Conservation (phyloP, 495 filamentous ascomycete genomes). For the Penicillium bovifimosum region DNA sequence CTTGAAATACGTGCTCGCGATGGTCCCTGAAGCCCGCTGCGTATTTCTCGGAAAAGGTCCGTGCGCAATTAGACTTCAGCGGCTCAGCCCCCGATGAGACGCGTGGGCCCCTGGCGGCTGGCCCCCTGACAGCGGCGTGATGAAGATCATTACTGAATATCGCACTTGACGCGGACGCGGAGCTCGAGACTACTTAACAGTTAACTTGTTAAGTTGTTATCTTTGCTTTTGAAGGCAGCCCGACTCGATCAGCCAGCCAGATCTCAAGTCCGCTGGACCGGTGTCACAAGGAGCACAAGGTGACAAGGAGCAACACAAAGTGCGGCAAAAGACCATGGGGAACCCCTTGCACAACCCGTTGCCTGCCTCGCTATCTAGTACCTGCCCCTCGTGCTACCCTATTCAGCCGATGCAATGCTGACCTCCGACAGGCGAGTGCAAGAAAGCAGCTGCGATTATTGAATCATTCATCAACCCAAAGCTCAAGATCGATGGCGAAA, state of each 20-base stretch:
- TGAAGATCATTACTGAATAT: no score
- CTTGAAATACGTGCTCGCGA: no score
- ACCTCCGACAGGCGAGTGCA: constrained; percentile 60
- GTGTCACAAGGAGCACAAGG: no score
- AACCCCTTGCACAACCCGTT: constrained; percentile 47
- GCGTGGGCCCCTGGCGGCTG: no score
- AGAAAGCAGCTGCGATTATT: constrained; percentile 78
- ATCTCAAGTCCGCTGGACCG: neutral
- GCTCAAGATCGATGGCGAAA: constrained; percentile 74
- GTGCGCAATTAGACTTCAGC: neutral
- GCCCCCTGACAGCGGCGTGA: no score
- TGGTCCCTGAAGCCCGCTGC: no score
- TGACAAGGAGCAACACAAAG: neutral
- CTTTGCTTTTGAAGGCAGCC: no score
- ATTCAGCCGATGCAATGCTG: neutral
- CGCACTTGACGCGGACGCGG: no score
- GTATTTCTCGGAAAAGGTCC: neutral
- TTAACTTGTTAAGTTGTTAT: no score
- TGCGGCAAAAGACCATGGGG: neutral
- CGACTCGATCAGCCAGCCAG: no score
- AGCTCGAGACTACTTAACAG: neutral
- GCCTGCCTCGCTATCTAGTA: constrained; percentile 53
- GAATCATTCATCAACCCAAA: constrained; percentile 84
- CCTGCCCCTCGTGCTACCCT: constrained; percentile 8
- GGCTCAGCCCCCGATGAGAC: neutral